A percentile compares a stretch with the other conserved stretches of the same genome.
phyloP scores from a whole-genome alignment of 805 yeast species.

The Yamadazyma insecticola region DNA sequence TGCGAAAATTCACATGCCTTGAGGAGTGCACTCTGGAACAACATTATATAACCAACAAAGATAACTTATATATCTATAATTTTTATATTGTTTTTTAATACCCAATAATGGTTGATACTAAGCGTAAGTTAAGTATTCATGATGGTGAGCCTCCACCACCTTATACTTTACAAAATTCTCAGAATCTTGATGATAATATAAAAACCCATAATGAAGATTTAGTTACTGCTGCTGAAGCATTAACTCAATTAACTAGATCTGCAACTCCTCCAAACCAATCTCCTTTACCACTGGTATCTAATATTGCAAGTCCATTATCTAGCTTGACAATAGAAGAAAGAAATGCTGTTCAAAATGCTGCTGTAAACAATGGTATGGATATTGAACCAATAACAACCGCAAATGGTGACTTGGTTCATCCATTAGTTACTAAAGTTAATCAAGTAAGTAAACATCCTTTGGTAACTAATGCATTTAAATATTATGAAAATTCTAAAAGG shows the following conservation, averaged over 20 bases:
- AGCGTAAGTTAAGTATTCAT: conserved; percentile 6
- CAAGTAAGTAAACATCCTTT: conserved; percentile 37
- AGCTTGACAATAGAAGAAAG: conserved; percentile 6
- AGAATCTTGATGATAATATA: conserved; percentile 2
- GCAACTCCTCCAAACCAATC: conserved; percentile 10
- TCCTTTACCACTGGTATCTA: conserved; percentile 2
- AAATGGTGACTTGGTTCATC: too few species aligned
- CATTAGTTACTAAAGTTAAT: conserved; percentile 33
- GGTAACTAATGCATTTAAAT: conserved; percentile 46
- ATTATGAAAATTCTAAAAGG: conserved; percentile 42
- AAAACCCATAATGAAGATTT: conserved; percentile 8
- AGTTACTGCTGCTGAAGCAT: conserved; percentile 34
- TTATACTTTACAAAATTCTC: conserved; percentile 4
- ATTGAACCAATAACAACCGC: too few species aligned
- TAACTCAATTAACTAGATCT: conserved; percentile 28
- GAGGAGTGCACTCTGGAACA: too few species aligned
- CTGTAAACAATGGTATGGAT: too few species aligned
- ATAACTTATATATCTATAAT: conserved; percentile 1
- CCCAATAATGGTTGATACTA: conserved; percentile 5
- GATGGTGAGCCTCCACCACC: conserved; percentile 7
- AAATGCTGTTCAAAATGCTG: too few species aligned
- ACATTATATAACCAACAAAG: background rate
- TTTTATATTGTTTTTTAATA: background rate
- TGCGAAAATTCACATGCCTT: conserved; percentile 11
- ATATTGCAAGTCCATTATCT: conserved; percentile 7